Evolutionary conservation across 805 yeast species (phyloP), one percentile per base, ranked within the genome.

Genomic region (Kluyveromyces wickerhamii): DNA sequence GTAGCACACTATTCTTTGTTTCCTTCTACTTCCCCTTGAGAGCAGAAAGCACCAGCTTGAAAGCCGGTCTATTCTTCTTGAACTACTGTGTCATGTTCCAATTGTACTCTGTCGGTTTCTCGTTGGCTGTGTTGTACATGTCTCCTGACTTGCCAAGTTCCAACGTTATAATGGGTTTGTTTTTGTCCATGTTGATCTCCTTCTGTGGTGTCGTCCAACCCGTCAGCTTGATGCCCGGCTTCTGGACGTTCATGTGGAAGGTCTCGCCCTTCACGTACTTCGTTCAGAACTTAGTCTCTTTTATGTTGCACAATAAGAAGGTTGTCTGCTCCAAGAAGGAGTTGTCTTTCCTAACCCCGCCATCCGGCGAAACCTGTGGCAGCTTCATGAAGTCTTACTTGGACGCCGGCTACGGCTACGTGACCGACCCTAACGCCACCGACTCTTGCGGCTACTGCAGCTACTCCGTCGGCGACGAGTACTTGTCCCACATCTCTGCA

Each of bases 211-310:
- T 79, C 37, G 63, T 77, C 39, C 84, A 77, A 49, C 73, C 77
- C 12, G 60, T 60, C 5, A 26, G 41, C 3, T 59, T 66, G 35
- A 70, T 82, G 77, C 92, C 94, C 9, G 77, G 83, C 1, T 84
- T 84, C 65, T 84, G 94, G 94, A 75, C 72, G 30, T 84, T 80
- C 54, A 80, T 84, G 87, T 78, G 81, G 71, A 71, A 80, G 45
- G 67, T 66, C 14, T 77, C 84, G 17, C 94, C 82, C 7, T 70
- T 71, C 58, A 80, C 89, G 1, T 84, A 84, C 51, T 72, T 79
- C 54, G 63, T 83, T 39, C 75, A 73, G 42, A 65, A 73, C 34
- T 63, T 79, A 41, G 62, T 77, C 28, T 65, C 61, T 17, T 59
- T 52, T 20, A 65, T 69, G 34, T 60, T 69, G 45, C 78, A 78